Conservation (phyloP, 306 rosid genomes). For the Sicyos edulis region DNA sequence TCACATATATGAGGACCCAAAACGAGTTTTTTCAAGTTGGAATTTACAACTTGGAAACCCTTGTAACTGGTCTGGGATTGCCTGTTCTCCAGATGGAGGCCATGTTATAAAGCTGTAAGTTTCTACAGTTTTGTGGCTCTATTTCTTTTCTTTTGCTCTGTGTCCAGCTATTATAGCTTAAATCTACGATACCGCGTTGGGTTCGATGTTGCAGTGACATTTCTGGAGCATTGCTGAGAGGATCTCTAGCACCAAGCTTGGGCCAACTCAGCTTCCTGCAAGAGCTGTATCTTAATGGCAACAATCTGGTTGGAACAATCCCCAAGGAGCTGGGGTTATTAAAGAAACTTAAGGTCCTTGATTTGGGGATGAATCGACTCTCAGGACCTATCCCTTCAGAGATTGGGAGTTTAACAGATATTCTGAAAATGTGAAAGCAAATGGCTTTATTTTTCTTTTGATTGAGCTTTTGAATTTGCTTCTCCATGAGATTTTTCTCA, state of each 20-base stretch:
- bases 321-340: constrained; percentile 72
- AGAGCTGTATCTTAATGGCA: constrained; percentile 77
- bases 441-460: constrained; percentile 4
- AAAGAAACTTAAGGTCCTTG: constrained; percentile 59
- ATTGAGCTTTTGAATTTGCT: constrained; percentile 21
- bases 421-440: constrained; percentile 56
- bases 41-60: constrained; percentile 59
- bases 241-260: constrained; percentile 75
- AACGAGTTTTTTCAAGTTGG: constrained; percentile 57
- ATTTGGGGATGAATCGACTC: constrained; percentile 77
- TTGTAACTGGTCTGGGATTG: constrained; percentile 74
- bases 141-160: neutral
- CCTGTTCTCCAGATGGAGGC: constrained; percentile 49
- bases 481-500: constrained; percentile 20
- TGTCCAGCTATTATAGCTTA: constrained; percentile 21
- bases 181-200: constrained; percentile 10
- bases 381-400: constrained; percentile 81
- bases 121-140: neutral
- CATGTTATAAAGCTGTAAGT: constrained; percentile 78
- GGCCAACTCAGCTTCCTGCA: constrained; percentile 64
- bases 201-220: constrained; percentile 55
- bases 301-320: constrained; percentile 66
- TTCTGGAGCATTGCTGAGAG: constrained; percentile 62
- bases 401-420: constrained; percentile 55
- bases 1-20: constrained; percentile 74